phyloP scores from a whole-genome alignment of 495 filamentous ascomycete species.

The Xylaria cubensis region DNA sequence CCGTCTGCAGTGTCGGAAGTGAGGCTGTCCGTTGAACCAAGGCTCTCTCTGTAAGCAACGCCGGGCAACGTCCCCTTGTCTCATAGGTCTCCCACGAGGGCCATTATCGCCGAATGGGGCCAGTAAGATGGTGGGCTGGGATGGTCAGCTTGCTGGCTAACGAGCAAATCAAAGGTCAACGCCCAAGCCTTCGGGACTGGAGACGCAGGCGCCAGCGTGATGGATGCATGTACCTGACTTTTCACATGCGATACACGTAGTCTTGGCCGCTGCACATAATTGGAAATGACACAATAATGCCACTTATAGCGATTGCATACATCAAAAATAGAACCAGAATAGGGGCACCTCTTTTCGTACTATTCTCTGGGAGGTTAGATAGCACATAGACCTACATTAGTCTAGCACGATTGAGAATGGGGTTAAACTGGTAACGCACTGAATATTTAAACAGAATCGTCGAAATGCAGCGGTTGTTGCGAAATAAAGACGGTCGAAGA shows the following conservation, averaged over 20 bases:
- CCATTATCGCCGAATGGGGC: slow-evolving; percentile 11
- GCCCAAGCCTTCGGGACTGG: slow-evolving; percentile 30
- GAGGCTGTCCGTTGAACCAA: not conserved
- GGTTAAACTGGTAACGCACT: not conserved
- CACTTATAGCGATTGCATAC: slow-evolving; percentile 3
- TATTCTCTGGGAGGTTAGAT: not conserved
- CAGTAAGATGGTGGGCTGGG: slow-evolving; percentile 12
- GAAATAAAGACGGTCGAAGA: too few relatives aligned
- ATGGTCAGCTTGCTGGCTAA: slow-evolving; percentile 16
- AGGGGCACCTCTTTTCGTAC: not conserved
- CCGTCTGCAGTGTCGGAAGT: not conserved
- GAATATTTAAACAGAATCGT: not conserved
- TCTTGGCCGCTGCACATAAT: slow-evolving; percentile 5
- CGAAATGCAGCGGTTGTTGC: too few relatives aligned
- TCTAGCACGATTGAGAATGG: not conserved
- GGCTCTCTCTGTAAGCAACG: not conserved
- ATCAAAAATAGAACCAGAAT: slow-evolving; percentile 17
- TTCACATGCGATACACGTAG: slow-evolving; percentile 6
- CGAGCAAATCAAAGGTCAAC: slow-evolving; percentile 26
- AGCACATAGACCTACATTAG: not conserved
- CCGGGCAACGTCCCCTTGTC: slow-evolving; percentile 13
- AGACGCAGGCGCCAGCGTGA: slow-evolving; percentile 18
- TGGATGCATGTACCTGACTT: slow-evolving; percentile 18
- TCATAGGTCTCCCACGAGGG: not conserved
- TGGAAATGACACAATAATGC: slow-evolving; percentile 13